phyloP scores from a whole-genome alignment of 2,329 filamentous ascomycete species.

The Sphaceloma murrayae region DNA sequence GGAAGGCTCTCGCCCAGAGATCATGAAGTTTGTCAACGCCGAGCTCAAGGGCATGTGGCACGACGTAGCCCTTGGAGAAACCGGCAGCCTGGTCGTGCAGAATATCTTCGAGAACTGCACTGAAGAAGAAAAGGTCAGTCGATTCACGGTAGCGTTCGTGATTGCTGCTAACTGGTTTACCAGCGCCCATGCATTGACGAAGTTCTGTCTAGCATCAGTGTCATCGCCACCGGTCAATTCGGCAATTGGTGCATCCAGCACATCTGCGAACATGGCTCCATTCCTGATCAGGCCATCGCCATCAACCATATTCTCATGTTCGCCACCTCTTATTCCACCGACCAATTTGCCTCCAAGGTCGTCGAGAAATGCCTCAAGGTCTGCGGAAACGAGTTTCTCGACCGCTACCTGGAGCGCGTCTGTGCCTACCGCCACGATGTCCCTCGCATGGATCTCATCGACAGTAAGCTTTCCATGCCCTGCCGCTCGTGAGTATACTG shows the following conservation, averaged over 20 bases:
- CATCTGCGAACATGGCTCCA: constrained; percentile 91
- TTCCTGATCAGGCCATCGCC: constrained; percentile 82
- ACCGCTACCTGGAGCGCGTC: constrained; percentile 85
- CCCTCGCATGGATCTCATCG: constrained; percentile 91
- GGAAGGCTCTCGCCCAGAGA: constrained; percentile 88
- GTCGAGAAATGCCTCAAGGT: constrained; percentile 99
- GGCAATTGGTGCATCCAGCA: constrained; percentile 99
- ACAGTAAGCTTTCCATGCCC: constrained; percentile 48
- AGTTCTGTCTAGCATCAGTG: constrained; percentile 87
- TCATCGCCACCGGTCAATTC: constrained; percentile 94
- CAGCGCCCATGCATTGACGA: constrained; percentile 96
- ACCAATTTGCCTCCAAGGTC: constrained; percentile 97
- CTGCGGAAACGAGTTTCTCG: constrained; percentile 77
- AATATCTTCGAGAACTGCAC: constrained; percentile 99
- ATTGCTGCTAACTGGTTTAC: constrained; percentile 19
- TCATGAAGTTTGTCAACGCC: constrained; percentile 98
- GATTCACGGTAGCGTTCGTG: not conserved
- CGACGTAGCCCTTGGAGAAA: constrained; percentile 93
- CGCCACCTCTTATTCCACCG: constrained; percentile 94
- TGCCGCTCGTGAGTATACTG: constrained; percentile 9
- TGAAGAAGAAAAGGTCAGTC: constrained; percentile 86
- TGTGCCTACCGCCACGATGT: constrained; percentile 85
- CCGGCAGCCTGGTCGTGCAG: constrained; percentile 93
- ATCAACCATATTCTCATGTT: constrained; percentile 92
- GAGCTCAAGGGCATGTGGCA: constrained; percentile 96